Percentiles rank a stretch among this genome's conserved stretches.
Conservation (phyloP, 2,329 filamentous ascomycete species). For the Stromatinia cepivora region DNA sequence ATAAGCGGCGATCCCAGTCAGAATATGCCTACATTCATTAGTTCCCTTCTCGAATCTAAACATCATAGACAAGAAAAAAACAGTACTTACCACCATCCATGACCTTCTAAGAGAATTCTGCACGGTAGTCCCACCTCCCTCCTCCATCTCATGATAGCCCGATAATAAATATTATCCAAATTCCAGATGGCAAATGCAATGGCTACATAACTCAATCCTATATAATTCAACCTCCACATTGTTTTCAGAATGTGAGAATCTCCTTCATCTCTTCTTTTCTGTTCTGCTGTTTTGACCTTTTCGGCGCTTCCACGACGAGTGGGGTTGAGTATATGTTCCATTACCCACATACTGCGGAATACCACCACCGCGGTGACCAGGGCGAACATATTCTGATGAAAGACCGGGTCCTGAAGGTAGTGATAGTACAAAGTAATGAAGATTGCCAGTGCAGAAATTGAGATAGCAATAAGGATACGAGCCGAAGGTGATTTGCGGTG, state of each 20-base stretch:
- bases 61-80: background rate
- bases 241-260: background rate
- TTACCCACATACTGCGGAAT: conserved; percentile 10
- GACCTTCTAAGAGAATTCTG: background rate
- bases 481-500: background rate
- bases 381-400: conserved; percentile 15
- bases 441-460: background rate
- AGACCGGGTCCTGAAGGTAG: conserved; percentile 1
- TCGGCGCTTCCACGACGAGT: background rate
- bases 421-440: conserved; percentile 12
- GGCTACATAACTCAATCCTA: background rate
- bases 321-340: background rate
- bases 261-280: background rate
- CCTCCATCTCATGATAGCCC: background rate
- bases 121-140: background rate
- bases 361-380: background rate
- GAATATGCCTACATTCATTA: background rate
- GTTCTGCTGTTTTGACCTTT: background rate
- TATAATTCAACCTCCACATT: conserved; percentile 5
- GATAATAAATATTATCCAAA: conserved; percentile 11
- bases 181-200: conserved; percentile 5
- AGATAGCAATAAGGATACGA: background rate
- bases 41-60: too few species aligned
- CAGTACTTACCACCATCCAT: conserved; percentile 8
- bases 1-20: background rate